phyloP scores from a whole-genome alignment of 2,329 filamentous ascomycete species.

The Celoporthe dispersa region DNA sequence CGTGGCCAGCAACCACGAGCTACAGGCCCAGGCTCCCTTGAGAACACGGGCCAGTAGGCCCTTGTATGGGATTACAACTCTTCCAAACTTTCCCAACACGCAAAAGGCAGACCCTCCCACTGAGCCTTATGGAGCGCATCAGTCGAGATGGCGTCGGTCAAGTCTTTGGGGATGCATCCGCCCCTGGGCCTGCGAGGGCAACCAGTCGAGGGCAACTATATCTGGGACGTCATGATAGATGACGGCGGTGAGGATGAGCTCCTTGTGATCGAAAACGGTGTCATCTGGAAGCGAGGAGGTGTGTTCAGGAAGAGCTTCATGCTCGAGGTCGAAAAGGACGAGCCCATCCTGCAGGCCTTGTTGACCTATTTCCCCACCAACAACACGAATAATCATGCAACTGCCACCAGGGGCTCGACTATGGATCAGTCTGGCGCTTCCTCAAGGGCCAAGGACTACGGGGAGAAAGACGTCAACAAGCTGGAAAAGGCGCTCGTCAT shows the following conservation, averaged over 20 bases:
- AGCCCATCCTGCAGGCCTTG: constrained; percentile 83
- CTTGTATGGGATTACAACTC: background rate
- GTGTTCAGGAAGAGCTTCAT: constrained; percentile 84
- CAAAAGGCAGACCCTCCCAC: constrained; percentile 2
- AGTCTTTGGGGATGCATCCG: constrained; percentile 88
- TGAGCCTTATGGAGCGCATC: constrained; percentile 32
- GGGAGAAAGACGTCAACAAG: constrained; percentile 28
- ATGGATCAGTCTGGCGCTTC: constrained; percentile 17
- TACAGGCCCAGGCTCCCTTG: background rate
- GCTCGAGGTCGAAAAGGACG: constrained; percentile 79
- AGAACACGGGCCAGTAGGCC: background rate
- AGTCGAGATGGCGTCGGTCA: constrained; percentile 81
- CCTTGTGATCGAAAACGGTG: constrained; percentile 72
- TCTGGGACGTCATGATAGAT: constrained; percentile 68
- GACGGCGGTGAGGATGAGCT: constrained; percentile 74
- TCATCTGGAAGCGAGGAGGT: constrained; percentile 88
- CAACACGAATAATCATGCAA: constrained; percentile 36
- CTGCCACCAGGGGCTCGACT: constrained; percentile 34
- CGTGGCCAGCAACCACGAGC: background rate
- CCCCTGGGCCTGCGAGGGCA: constrained; percentile 48
- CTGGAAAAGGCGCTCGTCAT: constrained; percentile 79
- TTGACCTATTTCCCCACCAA: constrained; percentile 78
- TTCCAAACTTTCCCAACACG: background rate
- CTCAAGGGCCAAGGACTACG: constrained; percentile 17
- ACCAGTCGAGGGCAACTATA: constrained; percentile 52